Percentiles rank a stretch among this genome's conserved stretches.
phyloP scores from a whole-genome alignment of 495 filamentous ascomycete species.

The Astrothelium macrocarpum region DNA sequence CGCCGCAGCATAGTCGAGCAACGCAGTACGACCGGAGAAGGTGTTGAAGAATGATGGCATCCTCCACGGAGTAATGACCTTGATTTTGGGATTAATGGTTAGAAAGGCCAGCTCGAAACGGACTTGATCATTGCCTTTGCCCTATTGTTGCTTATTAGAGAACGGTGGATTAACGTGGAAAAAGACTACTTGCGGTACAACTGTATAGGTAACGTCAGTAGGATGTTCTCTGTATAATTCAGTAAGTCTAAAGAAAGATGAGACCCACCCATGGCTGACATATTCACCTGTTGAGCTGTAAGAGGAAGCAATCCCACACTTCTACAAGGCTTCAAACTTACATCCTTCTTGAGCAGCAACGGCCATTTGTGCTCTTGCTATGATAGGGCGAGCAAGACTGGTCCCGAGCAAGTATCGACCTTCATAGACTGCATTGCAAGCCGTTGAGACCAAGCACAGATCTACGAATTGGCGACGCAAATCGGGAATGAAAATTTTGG shows the following conservation, averaged over 20 bases:
- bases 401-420: background rate
- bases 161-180: too few relatives aligned
- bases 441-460: background rate
- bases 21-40: conserved; percentile 76
- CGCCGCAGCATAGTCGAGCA: conserved; percentile 75
- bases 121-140: conserved; percentile 83
- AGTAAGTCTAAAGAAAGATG: too few relatives aligned
- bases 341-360: background rate
- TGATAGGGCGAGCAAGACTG: background rate
- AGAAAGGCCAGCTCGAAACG: conserved; percentile 75
- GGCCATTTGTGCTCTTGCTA: background rate
- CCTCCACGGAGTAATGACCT: conserved; percentile 73
- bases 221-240: too few relatives aligned
- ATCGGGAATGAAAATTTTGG: background rate
- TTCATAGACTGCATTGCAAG: background rate
- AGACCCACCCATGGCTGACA: background rate
- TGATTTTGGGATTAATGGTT: conserved; percentile 52
- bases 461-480: background rate
- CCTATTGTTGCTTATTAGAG: conserved; percentile 21
- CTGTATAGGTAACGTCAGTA: too few relatives aligned
- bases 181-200: too few relatives aligned
- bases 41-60: conserved; percentile 71
- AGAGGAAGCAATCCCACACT: too few relatives aligned
- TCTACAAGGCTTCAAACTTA: too few relatives aligned
- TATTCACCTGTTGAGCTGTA: too few relatives aligned